These are phyloP conservation scores for Suillus tomentosus DNA, from an alignment of 768 basidiomycete genomes.

Conservation along the genomic window DNA sequence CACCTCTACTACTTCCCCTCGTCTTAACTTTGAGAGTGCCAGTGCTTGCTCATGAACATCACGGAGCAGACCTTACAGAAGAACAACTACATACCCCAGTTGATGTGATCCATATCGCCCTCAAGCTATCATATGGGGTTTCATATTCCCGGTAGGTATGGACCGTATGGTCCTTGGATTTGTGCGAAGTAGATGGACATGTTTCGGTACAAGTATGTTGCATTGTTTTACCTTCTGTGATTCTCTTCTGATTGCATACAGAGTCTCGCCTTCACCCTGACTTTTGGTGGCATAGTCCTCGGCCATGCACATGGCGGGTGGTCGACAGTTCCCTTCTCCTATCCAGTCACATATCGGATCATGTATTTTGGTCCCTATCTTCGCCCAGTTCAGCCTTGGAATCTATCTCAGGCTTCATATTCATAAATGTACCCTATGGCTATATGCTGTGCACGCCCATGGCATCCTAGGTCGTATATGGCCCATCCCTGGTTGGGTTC, in stretches of 20 bases:
- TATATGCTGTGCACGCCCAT: slow-evolving; percentile 69
- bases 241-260: slow-evolving; percentile 26
- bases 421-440: slow-evolving; percentile 71
- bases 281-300: slow-evolving; percentile 72
- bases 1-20: neutral
- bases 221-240: neutral
- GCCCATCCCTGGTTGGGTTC: slow-evolving; percentile 85
- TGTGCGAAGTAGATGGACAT: slow-evolving; percentile 81
- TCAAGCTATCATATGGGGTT: slow-evolving; percentile 85
- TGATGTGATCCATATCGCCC: slow-evolving; percentile 79
- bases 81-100: slow-evolving; percentile 66
- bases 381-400: slow-evolving; percentile 69
- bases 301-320: slow-evolving; percentile 89
- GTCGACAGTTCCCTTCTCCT: slow-evolving; percentile 72
- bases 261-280: slow-evolving; percentile 69
- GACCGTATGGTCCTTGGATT: slow-evolving; percentile 69
- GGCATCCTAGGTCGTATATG: slow-evolving; percentile 82
- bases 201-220: slow-evolving; percentile 77
- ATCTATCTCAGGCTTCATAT: slow-evolving; percentile 93
- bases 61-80: slow-evolving; percentile 58
- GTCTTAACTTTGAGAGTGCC: slow-evolving; percentile 4
- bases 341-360: slow-evolving; percentile 70
- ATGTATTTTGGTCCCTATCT: slow-evolving; percentile 57
- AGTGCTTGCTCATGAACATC: slow-evolving; percentile 55
- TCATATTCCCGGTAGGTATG: slow-evolving; percentile 73